Evolutionary conservation across 306 rosid genomes (phyloP), one percentile per base, ranked within the genome.

Genomic region (Cercis canadensis): DNA sequence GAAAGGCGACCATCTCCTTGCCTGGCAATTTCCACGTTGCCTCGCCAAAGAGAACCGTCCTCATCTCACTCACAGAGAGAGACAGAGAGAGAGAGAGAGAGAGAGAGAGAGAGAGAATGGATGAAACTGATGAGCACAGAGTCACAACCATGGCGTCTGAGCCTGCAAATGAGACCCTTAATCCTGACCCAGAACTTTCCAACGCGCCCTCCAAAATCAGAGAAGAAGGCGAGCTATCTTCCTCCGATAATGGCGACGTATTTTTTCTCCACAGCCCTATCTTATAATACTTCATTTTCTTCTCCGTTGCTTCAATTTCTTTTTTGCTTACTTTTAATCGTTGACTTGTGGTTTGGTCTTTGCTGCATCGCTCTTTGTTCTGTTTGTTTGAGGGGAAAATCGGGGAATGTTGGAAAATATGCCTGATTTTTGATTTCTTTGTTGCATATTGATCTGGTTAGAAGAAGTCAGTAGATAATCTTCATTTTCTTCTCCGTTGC

Each of bases 201-300:
- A 13, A 52, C 12, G 40, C 65, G 41, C 75, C 83, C 14, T 59
- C 83, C 74, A 76, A 75, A 61, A 18, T 57, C 80, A 85, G 81
- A 81, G 98, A 93, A 83, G 98, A 93, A 76, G 98, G 98, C 77
- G 98, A 93, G 71, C 80, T 88, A 18, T 85, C 90, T 41, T 88
- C 96, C 50, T 88, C 86, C 54, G 85, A 67, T 7, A 76, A 78
- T 13, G 85, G 66, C 11, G 75, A 84, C 6, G 88, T 87, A 77
- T 71, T 78, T 67, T 78, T 67, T 43, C 76, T 56, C 64, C 58
- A 44, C 41, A 77, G 50, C 82, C 84, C 81, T 77, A 75, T 6
- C 51, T 70, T 18, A 2, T 47, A 5, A 32, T 5, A 19, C 0
- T 5, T 58, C 17, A 9, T 34, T 50, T 5, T 7, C 17, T 51